phyloP scores from a whole-genome alignment of 441 rosid genomes.

The Eugenia klotzschiana region DNA sequence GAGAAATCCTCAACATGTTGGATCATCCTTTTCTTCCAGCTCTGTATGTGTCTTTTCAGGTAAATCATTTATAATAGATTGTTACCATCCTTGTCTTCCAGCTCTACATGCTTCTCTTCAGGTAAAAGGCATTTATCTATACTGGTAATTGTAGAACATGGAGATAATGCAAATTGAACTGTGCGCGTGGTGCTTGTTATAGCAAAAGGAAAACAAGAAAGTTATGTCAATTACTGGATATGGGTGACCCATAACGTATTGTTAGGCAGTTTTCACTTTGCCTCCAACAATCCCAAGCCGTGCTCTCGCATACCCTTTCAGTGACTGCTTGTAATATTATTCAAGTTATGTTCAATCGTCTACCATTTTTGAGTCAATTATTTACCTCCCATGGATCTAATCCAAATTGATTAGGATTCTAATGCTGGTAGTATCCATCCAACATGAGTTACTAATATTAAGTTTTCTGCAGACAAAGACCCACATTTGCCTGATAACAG shows the following conservation, averaged over 20 bases:
- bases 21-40: constrained; percentile 99
- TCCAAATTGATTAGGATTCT: neutral
- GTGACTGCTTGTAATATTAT: neutral
- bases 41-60: constrained; percentile 96
- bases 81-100: neutral
- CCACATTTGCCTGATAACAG: constrained; percentile 88
- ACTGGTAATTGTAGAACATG: neutral
- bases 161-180: neutral
- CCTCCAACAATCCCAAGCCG: neutral
- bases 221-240: neutral
- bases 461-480: constrained; percentile 63
- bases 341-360: neutral
- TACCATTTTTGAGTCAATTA: neutral
- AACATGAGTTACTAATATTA: constrained; percentile 2
- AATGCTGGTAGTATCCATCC: neutral
- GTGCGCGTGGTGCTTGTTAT: neutral
- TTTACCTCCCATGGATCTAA: neutral
- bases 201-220: neutral
- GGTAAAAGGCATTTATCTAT: neutral
- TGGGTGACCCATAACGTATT: neutral
- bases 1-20: constrained; percentile 83
- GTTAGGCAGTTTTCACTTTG: neutral
- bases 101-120: neutral
- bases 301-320: neutral
- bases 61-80: neutral